phyloP scores from a whole-genome alignment of 495 filamentous ascomycete species.

The Corynascus novoguineensis region DNA sequence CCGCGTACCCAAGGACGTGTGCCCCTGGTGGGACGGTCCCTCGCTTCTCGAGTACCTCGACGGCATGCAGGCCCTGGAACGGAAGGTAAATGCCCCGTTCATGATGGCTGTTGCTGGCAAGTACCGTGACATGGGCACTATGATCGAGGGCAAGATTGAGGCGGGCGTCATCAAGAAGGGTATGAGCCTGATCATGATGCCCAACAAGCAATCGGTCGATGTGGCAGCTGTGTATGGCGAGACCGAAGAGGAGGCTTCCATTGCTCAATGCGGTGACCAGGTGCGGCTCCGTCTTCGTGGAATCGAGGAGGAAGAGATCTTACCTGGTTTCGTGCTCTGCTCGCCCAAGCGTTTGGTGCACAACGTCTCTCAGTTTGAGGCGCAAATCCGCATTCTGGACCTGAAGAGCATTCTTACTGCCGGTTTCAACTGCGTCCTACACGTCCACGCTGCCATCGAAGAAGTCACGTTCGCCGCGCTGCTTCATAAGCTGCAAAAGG shows the following conservation, averaged over 20 bases:
- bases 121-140: constrained; percentile 95
- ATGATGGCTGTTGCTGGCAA: constrained; percentile 98
- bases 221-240: constrained; percentile 88
- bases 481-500: constrained; percentile 93
- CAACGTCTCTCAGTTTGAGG: constrained; percentile 85
- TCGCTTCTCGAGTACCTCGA: constrained; percentile 92
- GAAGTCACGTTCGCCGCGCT: constrained; percentile 84
- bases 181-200: constrained; percentile 82
- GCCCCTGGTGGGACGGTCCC: constrained; percentile 84
- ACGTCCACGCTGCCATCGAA: constrained; percentile 89
- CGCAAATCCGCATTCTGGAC: constrained; percentile 93
- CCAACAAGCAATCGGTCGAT: constrained; percentile 72
- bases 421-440: constrained; percentile 83
- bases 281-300: constrained; percentile 87
- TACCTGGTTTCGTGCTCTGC: constrained; percentile 93
- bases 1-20: constrained; percentile 68
- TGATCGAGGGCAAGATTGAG: constrained; percentile 96
- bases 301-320: constrained; percentile 94
- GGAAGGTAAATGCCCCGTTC: constrained; percentile 95
- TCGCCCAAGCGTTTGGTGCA: constrained; percentile 86
- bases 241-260: constrained; percentile 82
- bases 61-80: constrained; percentile 82
- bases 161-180: constrained; percentile 85
- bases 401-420: constrained; percentile 81
- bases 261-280: constrained; percentile 87